Percentiles rank a stretch among this genome's conserved stretches.
phyloP scores from a whole-genome alignment of 2,329 filamentous ascomycete species.

The Leptographium lundbergii region DNA sequence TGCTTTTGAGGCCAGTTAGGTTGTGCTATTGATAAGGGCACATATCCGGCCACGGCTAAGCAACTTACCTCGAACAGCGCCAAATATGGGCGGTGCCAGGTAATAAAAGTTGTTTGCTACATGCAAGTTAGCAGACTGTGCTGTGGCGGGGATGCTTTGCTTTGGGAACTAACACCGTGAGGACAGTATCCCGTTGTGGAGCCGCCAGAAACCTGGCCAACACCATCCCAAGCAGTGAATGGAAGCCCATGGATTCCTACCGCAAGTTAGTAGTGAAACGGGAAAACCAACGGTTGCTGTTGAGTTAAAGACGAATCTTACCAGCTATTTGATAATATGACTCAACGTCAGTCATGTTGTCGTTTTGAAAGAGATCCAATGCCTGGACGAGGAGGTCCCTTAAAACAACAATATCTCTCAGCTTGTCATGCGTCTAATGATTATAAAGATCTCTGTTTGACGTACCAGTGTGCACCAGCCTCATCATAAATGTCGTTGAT shows the following conservation, averaged over 20 bases:
- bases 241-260: conserved; percentile 22
- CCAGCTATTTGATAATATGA: conserved; percentile 40
- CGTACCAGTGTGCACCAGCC: conserved; percentile 32
- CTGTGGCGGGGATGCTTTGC: background rate
- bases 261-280: background rate
- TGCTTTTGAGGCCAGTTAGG: conserved; percentile 26
- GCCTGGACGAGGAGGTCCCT: conserved; percentile 39
- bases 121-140: background rate
- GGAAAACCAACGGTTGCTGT: background rate
- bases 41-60: background rate
- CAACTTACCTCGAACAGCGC: conserved; percentile 38
- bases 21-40: no score
- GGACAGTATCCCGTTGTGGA: conserved; percentile 28
- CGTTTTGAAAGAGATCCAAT: conserved; percentile 28
- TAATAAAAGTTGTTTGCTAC: conserved; percentile 35
- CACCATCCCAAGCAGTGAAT: conserved; percentile 23
- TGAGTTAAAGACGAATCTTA: conserved; percentile 13
- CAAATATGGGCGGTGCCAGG: conserved; percentile 45
- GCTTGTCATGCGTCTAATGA: background rate
- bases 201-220: conserved; percentile 21
- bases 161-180: conserved; percentile 25
- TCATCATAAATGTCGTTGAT: conserved; percentile 32
- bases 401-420: conserved; percentile 3
- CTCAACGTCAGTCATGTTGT: conserved; percentile 25
- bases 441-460: background rate